Conservation (phyloP, 208 protist species). For the Wallacemonas sp. region DNA sequence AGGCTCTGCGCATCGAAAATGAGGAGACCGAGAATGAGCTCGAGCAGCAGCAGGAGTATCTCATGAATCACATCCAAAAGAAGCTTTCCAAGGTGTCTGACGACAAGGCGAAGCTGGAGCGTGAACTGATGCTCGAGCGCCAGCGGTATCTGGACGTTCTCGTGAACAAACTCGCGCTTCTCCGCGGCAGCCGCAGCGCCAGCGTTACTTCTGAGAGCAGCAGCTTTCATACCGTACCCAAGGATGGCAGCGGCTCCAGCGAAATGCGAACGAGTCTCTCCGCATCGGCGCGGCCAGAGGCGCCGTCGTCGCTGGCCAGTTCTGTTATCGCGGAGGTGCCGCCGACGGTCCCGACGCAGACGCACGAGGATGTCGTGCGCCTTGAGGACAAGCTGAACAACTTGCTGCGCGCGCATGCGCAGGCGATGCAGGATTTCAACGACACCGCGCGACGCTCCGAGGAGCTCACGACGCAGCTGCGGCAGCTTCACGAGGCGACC, state of each 20-base stretch:
- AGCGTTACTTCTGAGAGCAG: slow-evolving; percentile 9
- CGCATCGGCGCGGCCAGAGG: neutral
- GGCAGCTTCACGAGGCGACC: slow-evolving; percentile 50
- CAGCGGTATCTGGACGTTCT: slow-evolving; percentile 69
- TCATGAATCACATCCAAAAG: slow-evolving; percentile 64
- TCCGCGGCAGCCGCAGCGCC: slow-evolving; percentile 24
- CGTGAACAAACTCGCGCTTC: slow-evolving; percentile 25
- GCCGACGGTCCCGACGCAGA: slow-evolving; percentile 10
- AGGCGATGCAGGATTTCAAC: slow-evolving; percentile 44
- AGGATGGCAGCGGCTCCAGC: neutral
- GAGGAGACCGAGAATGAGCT: slow-evolving; percentile 60
- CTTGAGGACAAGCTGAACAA: slow-evolving; percentile 69
- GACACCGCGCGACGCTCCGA: slow-evolving; percentile 49
- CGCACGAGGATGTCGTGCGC: slow-evolving; percentile 38
- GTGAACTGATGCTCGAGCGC: slow-evolving; percentile 68
- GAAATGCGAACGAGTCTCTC: neutral
- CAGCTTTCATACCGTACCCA: neutral
- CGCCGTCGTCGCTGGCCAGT: neutral
- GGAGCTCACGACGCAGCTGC: slow-evolving; percentile 57
- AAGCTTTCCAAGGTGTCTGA: slow-evolving; percentile 66
- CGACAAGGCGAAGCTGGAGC: slow-evolving; percentile 66
- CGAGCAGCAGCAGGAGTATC: slow-evolving; percentile 68
- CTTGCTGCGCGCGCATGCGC: slow-evolving; percentile 58
- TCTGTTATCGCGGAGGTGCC: neutral
- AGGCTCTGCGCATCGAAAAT: slow-evolving; percentile 47